A percentile compares a stretch with the other conserved stretches of the same genome.
Evolutionary conservation across 768 basidiomycete genomes (phyloP).

Genomic region (Suillus placidus): DNA sequence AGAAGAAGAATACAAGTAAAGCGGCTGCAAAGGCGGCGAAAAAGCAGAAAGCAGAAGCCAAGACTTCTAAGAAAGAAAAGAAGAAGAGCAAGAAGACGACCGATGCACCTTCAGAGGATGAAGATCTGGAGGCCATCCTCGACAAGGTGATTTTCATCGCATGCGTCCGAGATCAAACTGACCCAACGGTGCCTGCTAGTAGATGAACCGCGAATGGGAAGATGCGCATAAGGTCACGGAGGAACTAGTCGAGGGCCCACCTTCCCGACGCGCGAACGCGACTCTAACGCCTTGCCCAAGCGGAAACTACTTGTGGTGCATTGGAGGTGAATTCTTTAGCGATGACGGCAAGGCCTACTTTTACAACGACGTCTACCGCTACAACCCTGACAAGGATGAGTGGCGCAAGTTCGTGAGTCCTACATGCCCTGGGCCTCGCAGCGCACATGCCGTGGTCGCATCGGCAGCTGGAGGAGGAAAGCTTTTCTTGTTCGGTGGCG

Average conservation of each 20-base stretch:
- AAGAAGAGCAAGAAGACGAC: constrained; percentile 56
- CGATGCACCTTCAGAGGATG: constrained; percentile 65
- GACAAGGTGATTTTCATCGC: constrained; percentile 56
- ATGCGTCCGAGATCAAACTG: constrained; percentile 7
- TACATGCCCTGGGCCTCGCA: constrained; percentile 85
- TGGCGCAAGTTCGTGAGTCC: constrained; percentile 86
- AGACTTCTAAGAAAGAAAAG: constrained; percentile 68
- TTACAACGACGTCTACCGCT: constrained; percentile 87
- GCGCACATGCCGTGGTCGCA: constrained; percentile 81
- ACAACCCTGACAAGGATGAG: constrained; percentile 89
- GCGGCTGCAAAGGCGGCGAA: constrained; percentile 59
- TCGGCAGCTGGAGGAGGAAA: constrained; percentile 83
- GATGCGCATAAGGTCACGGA: constrained; percentile 81
- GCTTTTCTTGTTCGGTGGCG: constrained; percentile 84
- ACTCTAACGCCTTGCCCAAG: constrained; percentile 79
- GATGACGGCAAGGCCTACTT: constrained; percentile 86
- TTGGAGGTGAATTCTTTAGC: constrained; percentile 86
- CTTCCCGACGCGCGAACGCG: constrained; percentile 81
- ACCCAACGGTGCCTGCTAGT: constrained; percentile 35
- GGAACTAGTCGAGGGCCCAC: constrained; percentile 81
- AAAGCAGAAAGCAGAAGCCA: constrained; percentile 67
- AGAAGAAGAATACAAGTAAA: constrained; percentile 30
- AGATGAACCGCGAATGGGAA: constrained; percentile 86
- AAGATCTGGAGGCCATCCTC: constrained; percentile 83
- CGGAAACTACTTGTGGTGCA: constrained; percentile 81